These are phyloP conservation scores for Cicer pinnatifidum DNA, from an alignment of 306 rosid species.

Conservation along the genomic window DNA sequence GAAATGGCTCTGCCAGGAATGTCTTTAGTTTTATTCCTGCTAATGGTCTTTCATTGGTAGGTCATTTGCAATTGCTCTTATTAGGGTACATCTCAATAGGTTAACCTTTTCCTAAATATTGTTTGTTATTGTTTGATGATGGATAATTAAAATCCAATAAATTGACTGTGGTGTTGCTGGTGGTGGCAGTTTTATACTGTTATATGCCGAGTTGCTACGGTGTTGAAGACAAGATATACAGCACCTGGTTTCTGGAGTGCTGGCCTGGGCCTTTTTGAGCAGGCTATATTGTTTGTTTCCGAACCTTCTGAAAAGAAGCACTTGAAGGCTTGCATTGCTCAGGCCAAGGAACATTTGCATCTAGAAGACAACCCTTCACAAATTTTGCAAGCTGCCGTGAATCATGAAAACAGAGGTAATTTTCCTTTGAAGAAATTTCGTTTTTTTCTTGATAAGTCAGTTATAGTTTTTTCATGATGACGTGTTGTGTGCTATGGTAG, in stretches of 20 bases:
- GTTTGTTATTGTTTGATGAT: slow-evolving; percentile 35
- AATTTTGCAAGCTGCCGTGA: slow-evolving; percentile 43
- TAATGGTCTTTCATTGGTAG: slow-evolving; percentile 10
- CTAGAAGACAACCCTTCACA: slow-evolving; percentile 57
- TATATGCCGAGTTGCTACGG: slow-evolving; percentile 79
- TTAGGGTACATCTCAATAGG: background rate
- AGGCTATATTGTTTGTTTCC: slow-evolving; percentile 56
- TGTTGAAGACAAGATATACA: slow-evolving; percentile 80
- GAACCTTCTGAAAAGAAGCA: slow-evolving; percentile 66
- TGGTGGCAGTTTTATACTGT: slow-evolving; percentile 64
- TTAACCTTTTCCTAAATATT: slow-evolving; percentile 6
- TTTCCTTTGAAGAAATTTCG: background rate
- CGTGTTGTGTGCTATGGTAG: background rate
- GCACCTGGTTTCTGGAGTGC: slow-evolving; percentile 89
- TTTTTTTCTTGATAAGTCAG: slow-evolving; percentile 1
- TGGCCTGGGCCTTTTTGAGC: slow-evolving; percentile 77
- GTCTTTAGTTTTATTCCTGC: background rate
- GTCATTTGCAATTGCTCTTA: background rate
- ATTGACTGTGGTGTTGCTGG: slow-evolving; percentile 34
- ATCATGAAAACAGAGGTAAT: slow-evolving; percentile 58
- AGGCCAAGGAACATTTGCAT: slow-evolving; percentile 72
- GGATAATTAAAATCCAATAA: slow-evolving; percentile 1
- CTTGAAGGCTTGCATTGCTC: slow-evolving; percentile 63
- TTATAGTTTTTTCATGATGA: slow-evolving; percentile 18
- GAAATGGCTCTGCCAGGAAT: background rate